Evolutionary conservation across 106 monocot genomes (phyloP), one percentile per base, ranked within the genome.

Genomic region (Amphibolis antarctica): DNA sequence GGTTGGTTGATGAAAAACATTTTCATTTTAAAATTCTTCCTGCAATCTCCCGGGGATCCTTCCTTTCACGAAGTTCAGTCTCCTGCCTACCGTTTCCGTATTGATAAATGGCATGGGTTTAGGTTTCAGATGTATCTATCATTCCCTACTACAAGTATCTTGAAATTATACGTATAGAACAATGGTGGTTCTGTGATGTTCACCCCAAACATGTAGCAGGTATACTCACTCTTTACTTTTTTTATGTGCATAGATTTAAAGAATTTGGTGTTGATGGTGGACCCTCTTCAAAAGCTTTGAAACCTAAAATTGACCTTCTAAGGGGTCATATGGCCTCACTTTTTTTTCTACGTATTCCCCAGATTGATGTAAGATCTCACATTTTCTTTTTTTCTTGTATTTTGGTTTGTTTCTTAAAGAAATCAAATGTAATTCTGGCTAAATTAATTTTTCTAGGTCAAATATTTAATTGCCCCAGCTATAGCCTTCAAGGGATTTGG

Each of bases 401-500:
- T 59, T 10, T 28, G 13, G 28, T 29, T 9, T 30, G 36, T 36
- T 2, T 36, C 36, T 36, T 7, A 4, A 4, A 36, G 36, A 36
- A 36, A 29, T 13, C 29, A 29, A 27, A 5, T 27, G 17, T 59
- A 4, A 30, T 12, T 18, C n/a, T 59, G 25, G 14, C 58, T 59
- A 21, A 59, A 28, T 59, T 28, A 27, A 12, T 6, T 18, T 21
- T 6, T 15, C 18, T 76, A 92, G 92, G 75, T 84, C 65, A 84
- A 76, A 42, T 63, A 87, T 76, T 66, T 88, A 12, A 69, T 88
- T 55, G 87, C 87, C 50, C 64, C 78, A 19, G 79, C 73, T 28
- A 82, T 87, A 64, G 75, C 67, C 12, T 54, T 92, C 31, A 87
- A 84, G 76, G 92, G 87, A 12, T 44, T 82, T 36, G 92, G 92